phyloP scores from a whole-genome alignment of 129 eudicot genomes.

The Logfia minima region DNA sequence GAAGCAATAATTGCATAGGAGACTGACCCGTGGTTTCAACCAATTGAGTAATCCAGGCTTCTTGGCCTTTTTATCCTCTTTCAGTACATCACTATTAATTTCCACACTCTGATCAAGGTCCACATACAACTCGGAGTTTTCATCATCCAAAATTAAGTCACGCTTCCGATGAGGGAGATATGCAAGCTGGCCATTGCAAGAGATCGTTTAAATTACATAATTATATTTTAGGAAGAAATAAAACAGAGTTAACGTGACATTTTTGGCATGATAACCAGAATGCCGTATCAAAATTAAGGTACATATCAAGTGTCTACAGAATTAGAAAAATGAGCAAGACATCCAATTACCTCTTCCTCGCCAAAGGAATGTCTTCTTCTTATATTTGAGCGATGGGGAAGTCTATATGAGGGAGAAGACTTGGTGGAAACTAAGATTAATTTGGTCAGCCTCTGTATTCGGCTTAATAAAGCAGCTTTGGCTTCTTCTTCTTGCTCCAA shows the following conservation, averaged over 20 bases:
- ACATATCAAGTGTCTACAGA: neutral
- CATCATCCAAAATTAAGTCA: conserved; percentile 80
- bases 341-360: conserved; percentile 79
- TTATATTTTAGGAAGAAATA: neutral
- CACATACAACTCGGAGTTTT: conserved; percentile 58
- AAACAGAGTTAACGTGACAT: neutral
- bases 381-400: conserved; percentile 59
- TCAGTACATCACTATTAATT: conserved; percentile 47
- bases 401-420: conserved; percentile 71
- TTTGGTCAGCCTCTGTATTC: conserved; percentile 94
- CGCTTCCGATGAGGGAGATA: conserved; percentile 90
- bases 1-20: conserved; percentile 23
- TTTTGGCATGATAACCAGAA: conserved; percentile 5
- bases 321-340: neutral
- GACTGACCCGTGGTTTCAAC: conserved; percentile 86
- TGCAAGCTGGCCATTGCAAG: conserved; percentile 63
- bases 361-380: conserved; percentile 97
- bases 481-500: conserved; percentile 99
- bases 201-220: conserved; percentile 13
- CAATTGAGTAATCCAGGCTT: conserved; percentile 88
- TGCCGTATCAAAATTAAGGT: conserved; percentile 11
- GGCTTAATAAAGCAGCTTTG: conserved; percentile 86
- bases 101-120: conserved; percentile 70
- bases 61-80: conserved; percentile 74
- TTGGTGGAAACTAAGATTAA: conserved; percentile 91